Evolutionary conservation across 2,329 filamentous ascomycete species (phyloP), one percentile per base, ranked within the genome.

Genomic region (Rhynchosporium graminicola): DNA sequence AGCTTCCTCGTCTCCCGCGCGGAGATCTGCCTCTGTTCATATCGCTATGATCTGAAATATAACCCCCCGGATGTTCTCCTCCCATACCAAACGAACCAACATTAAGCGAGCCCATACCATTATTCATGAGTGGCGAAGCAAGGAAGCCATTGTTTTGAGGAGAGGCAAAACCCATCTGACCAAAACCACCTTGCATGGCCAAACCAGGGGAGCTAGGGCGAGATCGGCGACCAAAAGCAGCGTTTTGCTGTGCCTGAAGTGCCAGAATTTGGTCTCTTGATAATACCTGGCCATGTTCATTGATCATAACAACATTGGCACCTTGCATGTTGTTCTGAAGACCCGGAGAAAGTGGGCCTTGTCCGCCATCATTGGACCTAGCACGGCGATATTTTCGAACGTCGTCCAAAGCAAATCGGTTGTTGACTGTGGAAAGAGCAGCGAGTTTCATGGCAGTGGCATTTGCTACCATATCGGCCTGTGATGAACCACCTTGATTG

Each of bases 371-470:
- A 70, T 92, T 93, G 55, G 95, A 97, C 64, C 93, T 87, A 68
- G 92, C 87, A 64, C 94, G 90, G 67, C 95, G 91, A 77, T 95
- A 98, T 78, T 98, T 98, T 73, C 93, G 91, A 65, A 96, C 94
- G 75, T 99, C 95, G 72, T 99, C 95, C 63, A 99, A 82, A 58
- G 95, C 93, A 72, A 99, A 97, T 47, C 95, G 90, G 76, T 98
- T 99, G 80, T 98, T 99, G 56, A 99, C 95, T 2, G 95, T 99
- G 4, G 94, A 98, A 51, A 99, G 82, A 20, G 95, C 95, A 51
- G 95, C 95, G 57, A 99, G 84, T 77, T 99, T 99, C 95, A 99
- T 99, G 28, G 95, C 95, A 15, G 95, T 98, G 31, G 95, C 95
- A 74, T 98, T 99, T 63, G 95, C 95, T 62, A 99, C 90, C 94